These are phyloP conservation scores for Aureobasidium uvarum DNA, from an alignment of 2,329 filamentous ascomycete species.

Conservation along the genomic window DNA sequence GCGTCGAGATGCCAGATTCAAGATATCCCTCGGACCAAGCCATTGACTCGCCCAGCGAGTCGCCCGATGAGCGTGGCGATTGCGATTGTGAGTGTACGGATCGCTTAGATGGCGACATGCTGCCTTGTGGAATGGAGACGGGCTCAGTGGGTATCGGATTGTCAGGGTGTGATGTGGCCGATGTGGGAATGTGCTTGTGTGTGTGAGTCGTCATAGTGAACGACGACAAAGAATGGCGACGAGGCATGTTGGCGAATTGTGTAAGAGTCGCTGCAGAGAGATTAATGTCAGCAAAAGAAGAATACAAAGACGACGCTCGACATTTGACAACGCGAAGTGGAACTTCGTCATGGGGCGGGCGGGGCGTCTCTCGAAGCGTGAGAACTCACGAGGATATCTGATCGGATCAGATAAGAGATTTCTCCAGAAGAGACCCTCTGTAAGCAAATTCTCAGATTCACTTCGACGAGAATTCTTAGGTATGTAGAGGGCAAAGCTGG, in stretches of 20 bases:
- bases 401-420: conserved; percentile 23
- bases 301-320: neutral
- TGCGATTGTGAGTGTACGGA: conserved; percentile 26
- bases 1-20: conserved; percentile 45
- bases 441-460: neutral
- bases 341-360: conserved; percentile 13
- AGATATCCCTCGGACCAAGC: conserved; percentile 39
- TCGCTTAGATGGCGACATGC: conserved; percentile 21
- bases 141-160: conserved; percentile 50
- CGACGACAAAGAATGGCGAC: conserved; percentile 37
- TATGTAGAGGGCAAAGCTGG: neutral
- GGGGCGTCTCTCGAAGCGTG: neutral
- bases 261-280: neutral
- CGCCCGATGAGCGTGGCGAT: conserved; percentile 44
- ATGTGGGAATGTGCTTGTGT: conserved; percentile 43
- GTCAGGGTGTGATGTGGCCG: conserved; percentile 47
- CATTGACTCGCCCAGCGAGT: conserved; percentile 42
- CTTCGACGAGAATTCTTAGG: conserved; percentile 8
- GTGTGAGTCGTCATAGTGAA: conserved; percentile 34
- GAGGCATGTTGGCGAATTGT: conserved; percentile 23
- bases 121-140: conserved; percentile 29
- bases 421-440: conserved; percentile 11
- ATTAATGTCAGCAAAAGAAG: neutral
- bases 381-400: conserved; percentile 12
- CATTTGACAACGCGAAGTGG: neutral